These are phyloP conservation scores for Cytospora chrysosperma DNA, from an alignment of 2,329 filamentous ascomycete species.

Conservation along the genomic window DNA sequence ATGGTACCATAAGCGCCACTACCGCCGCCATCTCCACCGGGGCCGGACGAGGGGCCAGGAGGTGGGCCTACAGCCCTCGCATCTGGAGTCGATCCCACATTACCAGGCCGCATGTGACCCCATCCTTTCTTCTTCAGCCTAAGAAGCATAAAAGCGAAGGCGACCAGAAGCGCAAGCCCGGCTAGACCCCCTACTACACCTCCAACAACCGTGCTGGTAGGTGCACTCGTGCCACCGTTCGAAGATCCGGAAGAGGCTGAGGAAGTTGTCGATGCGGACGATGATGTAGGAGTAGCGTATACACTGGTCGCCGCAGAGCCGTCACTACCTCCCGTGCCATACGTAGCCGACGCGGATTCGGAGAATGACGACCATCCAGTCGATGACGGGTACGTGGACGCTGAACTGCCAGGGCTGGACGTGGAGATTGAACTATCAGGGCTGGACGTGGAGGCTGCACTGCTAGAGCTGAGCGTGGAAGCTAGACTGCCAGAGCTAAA, in stretches of 20 bases:
- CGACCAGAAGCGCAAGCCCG: conserved; percentile 55
- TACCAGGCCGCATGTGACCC: conserved; percentile 32
- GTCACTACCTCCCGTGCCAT: conserved; percentile 23
- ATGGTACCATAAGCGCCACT: conserved; percentile 36
- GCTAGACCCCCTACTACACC: conserved; percentile 59
- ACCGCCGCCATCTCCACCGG: conserved; percentile 23
- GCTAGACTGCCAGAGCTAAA: conserved; percentile 2
- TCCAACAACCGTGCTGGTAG: conserved; percentile 47
- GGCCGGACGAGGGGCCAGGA: not conserved
- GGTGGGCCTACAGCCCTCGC: conserved; percentile 7
- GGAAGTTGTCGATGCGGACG: conserved; percentile 26
- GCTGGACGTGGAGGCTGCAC: not conserved
- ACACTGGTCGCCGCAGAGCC: conserved; percentile 28
- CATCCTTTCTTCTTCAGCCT: conserved; percentile 51
- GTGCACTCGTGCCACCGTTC: conserved; percentile 24
- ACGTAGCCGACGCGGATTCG: conserved; percentile 17
- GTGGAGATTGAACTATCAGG: conserved; percentile 6
- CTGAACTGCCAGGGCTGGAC: conserved; percentile 1
- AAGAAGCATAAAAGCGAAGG: conserved; percentile 54
- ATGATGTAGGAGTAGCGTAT: conserved; percentile 29
- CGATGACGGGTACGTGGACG: conserved; percentile 6
- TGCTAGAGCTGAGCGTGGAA: conserved; percentile 1
- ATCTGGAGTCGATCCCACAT: not conserved
- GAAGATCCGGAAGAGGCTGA: conserved; percentile 28
- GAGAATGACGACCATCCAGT: conserved; percentile 14